phyloP scores from a whole-genome alignment of 2,329 filamentous ascomycete species.

The Hymenoscyphus occultus region DNA sequence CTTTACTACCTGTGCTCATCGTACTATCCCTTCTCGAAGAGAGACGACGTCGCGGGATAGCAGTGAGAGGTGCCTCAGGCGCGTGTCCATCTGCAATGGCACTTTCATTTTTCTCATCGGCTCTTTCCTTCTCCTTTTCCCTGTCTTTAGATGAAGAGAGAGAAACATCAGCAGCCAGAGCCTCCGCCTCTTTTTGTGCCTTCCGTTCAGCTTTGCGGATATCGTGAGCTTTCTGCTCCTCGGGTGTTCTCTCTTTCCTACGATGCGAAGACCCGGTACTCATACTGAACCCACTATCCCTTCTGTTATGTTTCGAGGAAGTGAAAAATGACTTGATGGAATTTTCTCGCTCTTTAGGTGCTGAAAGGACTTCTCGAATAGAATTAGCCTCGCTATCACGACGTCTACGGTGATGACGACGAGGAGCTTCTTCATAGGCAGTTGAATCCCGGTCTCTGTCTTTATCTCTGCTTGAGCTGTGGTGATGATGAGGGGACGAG shows the following conservation, averaged over 20 bases:
- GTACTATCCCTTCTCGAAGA: slow-evolving; percentile 23
- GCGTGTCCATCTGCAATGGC: slow-evolving; percentile 18
- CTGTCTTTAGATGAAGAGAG: background rate
- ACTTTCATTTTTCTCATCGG: slow-evolving; percentile 21
- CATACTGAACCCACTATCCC: slow-evolving; percentile 33
- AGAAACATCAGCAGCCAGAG: background rate
- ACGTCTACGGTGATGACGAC: slow-evolving; percentile 23
- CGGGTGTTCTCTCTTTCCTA: slow-evolving; percentile 29
- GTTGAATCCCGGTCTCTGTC: slow-evolving; percentile 14
- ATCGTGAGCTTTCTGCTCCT: slow-evolving; percentile 35
- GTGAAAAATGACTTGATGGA: slow-evolving; percentile 20
- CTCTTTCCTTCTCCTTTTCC: slow-evolving; percentile 16
- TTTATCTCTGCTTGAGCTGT: slow-evolving; percentile 23
- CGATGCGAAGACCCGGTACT: slow-evolving; percentile 23
- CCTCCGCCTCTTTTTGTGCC: slow-evolving; percentile 16
- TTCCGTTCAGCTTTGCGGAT: slow-evolving; percentile 30
- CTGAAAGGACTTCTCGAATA: background rate
- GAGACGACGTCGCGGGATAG: slow-evolving; percentile 19
- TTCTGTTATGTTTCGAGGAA: slow-evolving; percentile 24
- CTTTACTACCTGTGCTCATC: slow-evolving; percentile 17
- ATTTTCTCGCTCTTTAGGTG: background rate
- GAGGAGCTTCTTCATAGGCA: slow-evolving; percentile 11
- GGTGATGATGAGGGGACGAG: background rate
- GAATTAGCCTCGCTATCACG: slow-evolving; percentile 27
- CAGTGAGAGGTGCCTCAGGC: slow-evolving; percentile 11